Evolutionary conservation across 1,139 yeast genomes (phyloP).

Genomic region (Keqinozyma sinolaborantium): DNA sequence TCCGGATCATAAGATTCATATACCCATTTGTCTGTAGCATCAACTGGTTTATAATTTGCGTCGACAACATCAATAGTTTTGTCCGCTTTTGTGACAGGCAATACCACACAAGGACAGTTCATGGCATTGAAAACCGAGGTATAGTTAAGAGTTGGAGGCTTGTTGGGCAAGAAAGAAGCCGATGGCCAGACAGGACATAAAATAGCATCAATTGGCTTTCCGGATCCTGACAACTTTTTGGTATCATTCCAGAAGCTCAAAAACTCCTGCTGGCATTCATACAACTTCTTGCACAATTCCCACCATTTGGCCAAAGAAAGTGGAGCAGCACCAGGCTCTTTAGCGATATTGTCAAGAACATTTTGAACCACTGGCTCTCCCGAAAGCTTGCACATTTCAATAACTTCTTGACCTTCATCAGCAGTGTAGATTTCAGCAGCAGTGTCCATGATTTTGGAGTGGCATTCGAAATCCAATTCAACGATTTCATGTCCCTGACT

Average conservation of each 20-base stretch:
- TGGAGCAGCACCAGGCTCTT: conserved; percentile 1
- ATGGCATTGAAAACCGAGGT: conserved; percentile 52
- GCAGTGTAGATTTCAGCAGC: conserved; percentile 10
- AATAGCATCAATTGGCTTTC: conserved; percentile 29
- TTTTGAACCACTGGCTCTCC: conserved; percentile 14
- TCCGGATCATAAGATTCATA: conserved; percentile 45
- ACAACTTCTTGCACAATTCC: conserved; percentile 24
- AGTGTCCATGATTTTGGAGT: conserved; percentile 4
- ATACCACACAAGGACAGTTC: conserved; percentile 50
- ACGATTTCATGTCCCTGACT: conserved; percentile 14
- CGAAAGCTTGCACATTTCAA: conserved; percentile 9
- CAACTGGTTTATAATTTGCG: conserved; percentile 16
- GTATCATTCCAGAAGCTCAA: conserved; percentile 26
- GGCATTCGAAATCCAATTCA: conserved; percentile 10
- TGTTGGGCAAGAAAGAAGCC: conserved; percentile 18
- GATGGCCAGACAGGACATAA: conserved; percentile 28
- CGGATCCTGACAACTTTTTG: conserved; percentile 16
- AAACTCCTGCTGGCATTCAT: conserved; percentile 23
- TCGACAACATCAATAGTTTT: conserved; percentile 26
- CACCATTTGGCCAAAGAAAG: conserved; percentile 25
- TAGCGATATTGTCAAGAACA: conserved; percentile 3
- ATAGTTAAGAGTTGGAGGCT: conserved; percentile 23
- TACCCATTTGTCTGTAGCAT: conserved; percentile 18
- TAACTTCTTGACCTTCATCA: conserved; percentile 13
- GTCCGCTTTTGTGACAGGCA: conserved; percentile 50